Base-by-base conservation (phyloP, 2,329 filamentous ascomycete species). In the Epicoccum sorghinum region DNA sequence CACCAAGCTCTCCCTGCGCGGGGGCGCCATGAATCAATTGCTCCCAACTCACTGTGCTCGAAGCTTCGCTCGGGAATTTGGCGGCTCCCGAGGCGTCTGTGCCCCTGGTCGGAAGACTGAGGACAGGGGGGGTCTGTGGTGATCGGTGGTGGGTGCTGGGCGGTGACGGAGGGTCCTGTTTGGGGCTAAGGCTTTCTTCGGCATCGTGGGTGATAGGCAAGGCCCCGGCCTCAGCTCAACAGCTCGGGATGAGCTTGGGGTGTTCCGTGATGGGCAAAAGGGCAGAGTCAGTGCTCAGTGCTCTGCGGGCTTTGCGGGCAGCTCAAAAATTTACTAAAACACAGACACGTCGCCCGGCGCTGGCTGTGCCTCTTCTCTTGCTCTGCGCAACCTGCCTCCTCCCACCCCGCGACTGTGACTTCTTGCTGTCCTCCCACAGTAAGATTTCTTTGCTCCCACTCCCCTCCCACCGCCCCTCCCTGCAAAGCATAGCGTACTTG, bases 201-300 rank as follows among this genome's bases (percentile, higher is more conserved):
- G 68, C 62, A 69, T 66, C 60, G 66, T 64, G 62, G 65, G 63
- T 59, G 62, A 66, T 66, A 63, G 46, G 45, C 39, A 48, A 37
- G 51, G 24, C 44, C 27, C 44, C 51, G 70, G 69, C 61, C 62
- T 68, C 67, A 64, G 69, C 70, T 71, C 71, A 71, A 73, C 70
- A 71, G 65, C 64, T 68, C 63, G 69, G 65, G 46, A 65, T 62
- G 57, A 63, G 68, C 68, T 66, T 70, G 70, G 69, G 67, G 58
- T 58, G 50, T 53, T 65, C 61, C 59, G 57, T 33, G n/a, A 54
- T 39, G 51, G 50, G 50, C 38, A 24, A 50, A 4, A 45, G 48
- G 41, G 29, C 39, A 33, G 23, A 13, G 52, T 55, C 52, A 41
- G 52, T 55, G 51, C 51, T 49, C 24, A 41, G 51, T 54, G 52